Base-by-base conservation (phyloP, 352 stramenopile species). In the Pythium periplocum region DNA sequence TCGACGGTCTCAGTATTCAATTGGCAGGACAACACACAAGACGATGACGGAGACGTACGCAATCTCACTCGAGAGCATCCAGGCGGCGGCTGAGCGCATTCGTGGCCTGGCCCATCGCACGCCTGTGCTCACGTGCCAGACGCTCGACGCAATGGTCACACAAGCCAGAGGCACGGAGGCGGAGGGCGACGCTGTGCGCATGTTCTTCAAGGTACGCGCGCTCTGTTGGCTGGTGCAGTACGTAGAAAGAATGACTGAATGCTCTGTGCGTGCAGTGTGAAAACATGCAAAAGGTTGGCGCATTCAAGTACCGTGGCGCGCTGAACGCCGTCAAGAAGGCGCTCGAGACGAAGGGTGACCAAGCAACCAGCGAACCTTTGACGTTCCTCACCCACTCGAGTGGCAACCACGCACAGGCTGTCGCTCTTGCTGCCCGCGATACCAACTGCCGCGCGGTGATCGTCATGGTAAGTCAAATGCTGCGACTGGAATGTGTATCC, bases 341-440 rank as follows among this genome's bases (percentile, higher is more conserved):
- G 40, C 49, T 79, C 26, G 77, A 86, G 42, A 47, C 53, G 26
- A 33, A n/a, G 31, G 62, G 17, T 36, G 63, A 26, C 40, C 12
- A 53, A 10, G 26, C 12, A 26, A 26, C 17, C 2, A 39, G 33
- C 12, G 54, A 50, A 3, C 26, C 38, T 47, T 59, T 45, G 44
- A 84, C 69, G 39, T 86, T 97, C 35, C 69, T 97, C 32, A 96
- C 87, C 17, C 86, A 97, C 68, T 96, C 83, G 50, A 95, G 80
- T 33, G 93, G 90, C 1, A 97, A 98, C 62, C 89, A 98, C 65
- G 90, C 86, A 33, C 93, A 98, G 66, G 93, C 93, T 0, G 62
- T 98, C 40, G 88, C 89, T 36, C 70, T 97, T 9, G 89, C 88
- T 1, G 82, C 86, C 1, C 77, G 67, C 44, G 71, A 87, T 35